A percentile compares a stretch with the other conserved stretches of the same genome.
phyloP scores from a whole-genome alignment of 2,329 filamentous ascomycete genomes.

The Diplodia corticola region DNA sequence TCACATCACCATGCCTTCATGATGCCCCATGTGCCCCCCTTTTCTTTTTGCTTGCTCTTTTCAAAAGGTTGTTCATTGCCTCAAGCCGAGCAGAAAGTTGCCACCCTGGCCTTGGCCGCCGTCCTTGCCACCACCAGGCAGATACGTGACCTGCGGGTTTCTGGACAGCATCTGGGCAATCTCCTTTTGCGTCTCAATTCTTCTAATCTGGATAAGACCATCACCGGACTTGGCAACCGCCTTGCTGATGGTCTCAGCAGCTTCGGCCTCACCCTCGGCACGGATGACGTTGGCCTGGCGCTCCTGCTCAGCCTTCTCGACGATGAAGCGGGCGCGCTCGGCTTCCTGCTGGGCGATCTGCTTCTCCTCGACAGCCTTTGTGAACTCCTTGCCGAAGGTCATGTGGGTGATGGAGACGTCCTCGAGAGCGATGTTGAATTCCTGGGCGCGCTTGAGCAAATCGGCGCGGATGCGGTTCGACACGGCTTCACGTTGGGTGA shows the following conservation, averaged over 20 bases:
- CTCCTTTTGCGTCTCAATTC: constrained; percentile 95
- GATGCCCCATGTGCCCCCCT: neutral
- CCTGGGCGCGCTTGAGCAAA: constrained; percentile 84
- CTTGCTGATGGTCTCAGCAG: constrained; percentile 90
- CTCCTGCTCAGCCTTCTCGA: constrained; percentile 98
- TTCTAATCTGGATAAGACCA: constrained; percentile 90
- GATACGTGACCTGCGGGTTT: constrained; percentile 95
- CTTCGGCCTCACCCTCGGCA: constrained; percentile 96
- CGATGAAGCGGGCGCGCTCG: constrained; percentile 94
- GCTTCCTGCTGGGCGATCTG: constrained; percentile 99
- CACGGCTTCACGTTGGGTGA: constrained; percentile 97
- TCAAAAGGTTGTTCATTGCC: constrained; percentile 39
- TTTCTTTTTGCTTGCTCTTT: constrained; percentile 1
- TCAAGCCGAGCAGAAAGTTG: constrained; percentile 67
- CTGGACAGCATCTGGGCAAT: constrained; percentile 85
- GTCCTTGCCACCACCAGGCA: constrained; percentile 69
- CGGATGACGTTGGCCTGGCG: constrained; percentile 97
- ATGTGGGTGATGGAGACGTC: constrained; percentile 99
- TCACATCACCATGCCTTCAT: constrained; percentile 31
- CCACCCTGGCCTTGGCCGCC: constrained; percentile 58
- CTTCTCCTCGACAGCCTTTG: constrained; percentile 98
- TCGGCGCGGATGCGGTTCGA: constrained; percentile 91
- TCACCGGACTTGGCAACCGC: constrained; percentile 92
- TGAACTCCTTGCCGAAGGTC: constrained; percentile 99
- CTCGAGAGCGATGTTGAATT: constrained; percentile 99